Evolutionary conservation across 306 rosid species (phyloP).

Genomic region (Gleditsia sinensis): DNA sequence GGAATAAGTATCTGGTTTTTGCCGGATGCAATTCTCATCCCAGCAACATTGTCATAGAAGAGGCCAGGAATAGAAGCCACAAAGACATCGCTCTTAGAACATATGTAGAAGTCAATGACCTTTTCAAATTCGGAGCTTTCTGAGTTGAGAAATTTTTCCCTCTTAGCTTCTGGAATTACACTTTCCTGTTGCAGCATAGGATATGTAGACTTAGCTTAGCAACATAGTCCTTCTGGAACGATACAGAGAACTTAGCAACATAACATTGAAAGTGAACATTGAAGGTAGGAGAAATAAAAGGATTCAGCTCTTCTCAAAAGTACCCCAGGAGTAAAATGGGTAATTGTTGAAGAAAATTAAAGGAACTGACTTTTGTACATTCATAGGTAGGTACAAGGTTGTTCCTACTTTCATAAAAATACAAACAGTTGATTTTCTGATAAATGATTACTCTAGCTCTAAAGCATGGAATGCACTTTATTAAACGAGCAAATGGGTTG

Average conservation of each 20-base stretch:
- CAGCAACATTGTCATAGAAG: conserved; percentile 45
- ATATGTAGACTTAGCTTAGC: background rate
- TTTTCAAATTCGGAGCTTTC: conserved; percentile 36
- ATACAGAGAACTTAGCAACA: conserved; percentile 2
- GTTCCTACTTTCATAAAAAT: too few relatives aligned
- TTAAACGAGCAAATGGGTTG: too few relatives aligned
- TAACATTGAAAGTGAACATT: background rate
- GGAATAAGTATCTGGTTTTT: conserved; percentile 44
- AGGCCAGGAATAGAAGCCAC: conserved; percentile 31
- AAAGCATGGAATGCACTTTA: too few relatives aligned
- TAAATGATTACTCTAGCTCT: too few relatives aligned
- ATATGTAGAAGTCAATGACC: conserved; percentile 38
- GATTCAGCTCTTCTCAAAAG: background rate
- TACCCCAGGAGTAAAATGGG: too few relatives aligned
- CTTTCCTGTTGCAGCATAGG: conserved; percentile 34
- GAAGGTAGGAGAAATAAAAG: background rate
- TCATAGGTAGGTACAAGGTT: too few relatives aligned
- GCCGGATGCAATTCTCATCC: conserved; percentile 47
- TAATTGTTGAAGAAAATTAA: too few relatives aligned
- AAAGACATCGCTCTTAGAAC: conserved; percentile 46
- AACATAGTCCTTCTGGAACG: too few relatives aligned
- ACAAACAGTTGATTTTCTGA: too few relatives aligned
- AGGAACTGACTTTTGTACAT: too few relatives aligned
- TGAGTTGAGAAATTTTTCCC: conserved; percentile 30
- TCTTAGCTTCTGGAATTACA: conserved; percentile 28